These are phyloP conservation scores for Nicotiana tabacum DNA, from an alignment of 257 asterid species.

Conservation along the genomic window DNA sequence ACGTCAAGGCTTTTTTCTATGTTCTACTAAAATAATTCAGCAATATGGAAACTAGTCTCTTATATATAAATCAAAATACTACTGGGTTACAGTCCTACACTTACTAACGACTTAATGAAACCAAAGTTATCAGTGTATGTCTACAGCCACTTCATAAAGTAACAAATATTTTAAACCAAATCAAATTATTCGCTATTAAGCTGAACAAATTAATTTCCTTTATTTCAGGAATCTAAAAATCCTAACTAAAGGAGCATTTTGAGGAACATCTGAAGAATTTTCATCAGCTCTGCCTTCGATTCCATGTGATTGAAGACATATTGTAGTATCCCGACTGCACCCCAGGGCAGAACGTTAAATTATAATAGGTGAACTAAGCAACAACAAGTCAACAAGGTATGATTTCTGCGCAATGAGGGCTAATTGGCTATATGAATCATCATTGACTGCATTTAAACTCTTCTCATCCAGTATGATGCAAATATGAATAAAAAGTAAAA, in stretches of 20 bases:
- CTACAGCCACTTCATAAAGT: neutral
- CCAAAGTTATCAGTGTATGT: neutral
- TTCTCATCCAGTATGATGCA: no score
- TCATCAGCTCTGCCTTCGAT: neutral
- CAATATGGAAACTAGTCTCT: neutral
- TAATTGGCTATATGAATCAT: no score
- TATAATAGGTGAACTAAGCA: neutral
- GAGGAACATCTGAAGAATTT: neutral
- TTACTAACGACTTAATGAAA: neutral
- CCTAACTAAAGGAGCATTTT: neutral
- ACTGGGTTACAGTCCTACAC: neutral
- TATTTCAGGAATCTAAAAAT: no score
- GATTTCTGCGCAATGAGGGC: no score
- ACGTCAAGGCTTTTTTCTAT: neutral
- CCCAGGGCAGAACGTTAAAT: neutral
- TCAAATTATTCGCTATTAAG: no score
- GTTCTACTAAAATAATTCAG: neutral
- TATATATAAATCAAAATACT: neutral
- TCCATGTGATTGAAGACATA: neutral
- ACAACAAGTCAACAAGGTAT: neutral
- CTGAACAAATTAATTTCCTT: neutral
- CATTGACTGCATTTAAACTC: no score
- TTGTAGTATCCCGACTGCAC: neutral
- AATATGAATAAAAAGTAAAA: no score
- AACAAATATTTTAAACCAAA: no score